Base-by-base conservation (phyloP, 495 filamentous ascomycete genomes). In the Delitschia confertaspora region DNA sequence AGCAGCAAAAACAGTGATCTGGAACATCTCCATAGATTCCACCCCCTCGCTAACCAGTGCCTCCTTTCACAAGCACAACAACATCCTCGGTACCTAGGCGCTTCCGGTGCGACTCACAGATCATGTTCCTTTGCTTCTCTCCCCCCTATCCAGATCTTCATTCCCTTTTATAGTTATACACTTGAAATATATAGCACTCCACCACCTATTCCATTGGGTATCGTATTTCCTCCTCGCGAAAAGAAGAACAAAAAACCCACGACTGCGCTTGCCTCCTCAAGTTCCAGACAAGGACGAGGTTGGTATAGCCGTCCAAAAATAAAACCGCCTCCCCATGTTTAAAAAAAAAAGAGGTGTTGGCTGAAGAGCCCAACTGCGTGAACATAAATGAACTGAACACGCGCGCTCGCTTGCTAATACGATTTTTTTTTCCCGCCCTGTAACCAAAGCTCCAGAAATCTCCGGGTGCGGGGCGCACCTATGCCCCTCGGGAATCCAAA, bases 241-340 rank as follows among this genome's bases (percentile, higher is more conserved):
- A 35, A n/a, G n/a, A 5, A 14, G 20, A 16, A 2, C 29, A 16
- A 6, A 5, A 35, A 33, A 51, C 49, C 49, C 43, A 42, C 33
- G 38, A 53, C 45, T 54, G 45, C 51, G 51, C 51, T 49, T 54
- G 33, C 41, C 45, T 5, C 33, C 26, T 37, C 20, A 9, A 41
- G 16, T 33, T 20, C 30, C 11, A 2, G 21, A 24, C 21, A 18
- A 43, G 27, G 38, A 53, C 24, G 39, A 48, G 40, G 39, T n/a
- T n/a, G 47, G 51, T 51, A 31, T 55, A 55, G 51, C 51, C 51
- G 51, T 42, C 51, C 40, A 54, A 29, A 47, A 41, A 22, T n/a
- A n/a, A n/a, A n/a, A n/a, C n/a, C n/a, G n/a, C 7, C 18, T 20
- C 31, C 25, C 5, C 38, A 4, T 9, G 13, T 21, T 38, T 26